Evolutionary conservation across 2,329 filamentous ascomycete species (phyloP).

Genomic region (Gremmenia infestans): DNA sequence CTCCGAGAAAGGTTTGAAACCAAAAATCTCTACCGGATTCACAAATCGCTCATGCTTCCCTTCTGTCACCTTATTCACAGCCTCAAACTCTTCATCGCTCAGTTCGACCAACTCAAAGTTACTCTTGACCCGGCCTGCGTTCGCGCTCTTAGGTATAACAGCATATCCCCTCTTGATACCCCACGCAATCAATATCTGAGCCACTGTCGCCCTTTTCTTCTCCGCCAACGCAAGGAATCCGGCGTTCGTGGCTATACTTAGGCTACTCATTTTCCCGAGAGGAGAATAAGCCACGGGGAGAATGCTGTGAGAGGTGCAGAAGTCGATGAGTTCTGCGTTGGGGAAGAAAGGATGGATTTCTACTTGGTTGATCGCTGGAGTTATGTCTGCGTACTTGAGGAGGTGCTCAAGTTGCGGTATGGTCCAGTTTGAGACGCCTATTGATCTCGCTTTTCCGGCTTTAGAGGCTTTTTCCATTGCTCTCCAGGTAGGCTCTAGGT

Average conservation of each 20-base stretch:
- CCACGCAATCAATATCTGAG: constrained; percentile 64
- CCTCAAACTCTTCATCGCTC: constrained; percentile 54
- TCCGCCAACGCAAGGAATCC: constrained; percentile 56
- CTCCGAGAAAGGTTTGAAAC: constrained; percentile 64
- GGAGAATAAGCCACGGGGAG: constrained; percentile 69
- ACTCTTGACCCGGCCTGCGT: constrained; percentile 59
- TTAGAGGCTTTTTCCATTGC: constrained; percentile 62
- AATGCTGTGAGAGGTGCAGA: constrained; percentile 63
- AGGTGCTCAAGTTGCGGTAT: constrained; percentile 49
- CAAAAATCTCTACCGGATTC: constrained; percentile 75
- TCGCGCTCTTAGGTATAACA: constrained; percentile 69
- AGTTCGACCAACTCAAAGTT: constrained; percentile 63
- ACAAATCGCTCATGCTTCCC: constrained; percentile 66
- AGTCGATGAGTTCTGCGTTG: constrained; percentile 66
- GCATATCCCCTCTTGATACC: constrained; percentile 63
- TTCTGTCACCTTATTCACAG: constrained; percentile 51
- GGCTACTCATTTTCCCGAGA: constrained; percentile 53
- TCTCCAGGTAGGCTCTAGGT: constrained; percentile 64
- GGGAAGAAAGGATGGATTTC: constrained; percentile 70
- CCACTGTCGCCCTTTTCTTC: constrained; percentile 54
- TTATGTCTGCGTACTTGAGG: constrained; percentile 41
- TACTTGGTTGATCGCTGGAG: constrained; percentile 47
- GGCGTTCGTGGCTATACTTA: constrained; percentile 42
- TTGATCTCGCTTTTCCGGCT: constrained; percentile 52
- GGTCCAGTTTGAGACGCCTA: constrained; percentile 57